Evolutionary conservation across 805 yeast species (phyloP).

Genomic region (Metschnikowia lochheadii): DNA sequence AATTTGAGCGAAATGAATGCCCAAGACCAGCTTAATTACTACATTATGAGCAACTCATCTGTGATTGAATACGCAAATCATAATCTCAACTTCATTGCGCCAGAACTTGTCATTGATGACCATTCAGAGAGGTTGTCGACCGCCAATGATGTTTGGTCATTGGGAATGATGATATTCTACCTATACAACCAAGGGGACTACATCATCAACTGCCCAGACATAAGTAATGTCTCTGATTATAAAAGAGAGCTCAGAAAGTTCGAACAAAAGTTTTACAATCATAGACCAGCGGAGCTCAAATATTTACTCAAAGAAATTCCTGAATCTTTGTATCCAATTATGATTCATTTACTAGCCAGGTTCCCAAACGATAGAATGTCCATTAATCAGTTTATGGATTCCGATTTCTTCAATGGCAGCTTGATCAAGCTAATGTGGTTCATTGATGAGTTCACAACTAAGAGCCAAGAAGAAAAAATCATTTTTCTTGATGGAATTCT

Average conservation of each 20-base stretch:
- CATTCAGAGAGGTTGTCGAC: slow-evolving; percentile 49
- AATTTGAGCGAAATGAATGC: slow-evolving; percentile 47
- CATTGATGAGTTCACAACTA: slow-evolving; percentile 79
- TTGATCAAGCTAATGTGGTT: slow-evolving; percentile 75
- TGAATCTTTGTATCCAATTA: slow-evolving; percentile 43
- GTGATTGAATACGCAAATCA: slow-evolving; percentile 75
- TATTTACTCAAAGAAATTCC: slow-evolving; percentile 58
- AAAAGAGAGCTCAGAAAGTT: slow-evolving; percentile 50
- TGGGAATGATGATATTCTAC: slow-evolving; percentile 73
- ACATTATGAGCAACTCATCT: slow-evolving; percentile 68
- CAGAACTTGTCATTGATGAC: slow-evolving; percentile 67
- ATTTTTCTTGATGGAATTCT: slow-evolving; percentile 65
- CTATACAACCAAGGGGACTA: slow-evolving; percentile 56
- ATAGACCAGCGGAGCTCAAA: slow-evolving; percentile 30
- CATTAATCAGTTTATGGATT: slow-evolving; percentile 64
- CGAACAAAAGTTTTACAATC: slow-evolving; percentile 42
- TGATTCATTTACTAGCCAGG: slow-evolving; percentile 53
- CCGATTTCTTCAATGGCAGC: slow-evolving; percentile 77
- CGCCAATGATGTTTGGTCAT: slow-evolving; percentile 77
- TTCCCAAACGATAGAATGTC: slow-evolving; percentile 54
- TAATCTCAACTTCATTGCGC: slow-evolving; percentile 74
- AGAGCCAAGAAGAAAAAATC: slow-evolving; percentile 60
- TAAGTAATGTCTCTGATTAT: slow-evolving; percentile 56
- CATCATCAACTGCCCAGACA: slow-evolving; percentile 37
- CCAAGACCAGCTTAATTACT: slow-evolving; percentile 52